Evolutionary conservation across 2,329 filamentous ascomycete genomes (phyloP).

Genomic region (Monilinia vaccinii-corymbosi): DNA sequence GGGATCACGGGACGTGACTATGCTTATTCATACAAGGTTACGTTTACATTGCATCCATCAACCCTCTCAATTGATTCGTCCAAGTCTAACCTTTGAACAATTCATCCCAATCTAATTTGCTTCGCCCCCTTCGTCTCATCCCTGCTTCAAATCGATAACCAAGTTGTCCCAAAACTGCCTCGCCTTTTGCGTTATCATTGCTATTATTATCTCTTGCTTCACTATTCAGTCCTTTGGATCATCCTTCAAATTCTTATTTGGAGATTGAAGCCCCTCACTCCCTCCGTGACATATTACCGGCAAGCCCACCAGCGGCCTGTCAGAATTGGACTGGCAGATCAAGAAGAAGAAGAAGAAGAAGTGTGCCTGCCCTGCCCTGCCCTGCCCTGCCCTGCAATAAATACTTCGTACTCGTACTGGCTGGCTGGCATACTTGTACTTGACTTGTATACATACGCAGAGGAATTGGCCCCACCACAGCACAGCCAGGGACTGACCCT

Average conservation of each 20-base stretch:
- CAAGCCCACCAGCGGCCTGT: neutral
- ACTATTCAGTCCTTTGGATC: neutral
- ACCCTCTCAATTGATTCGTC: neutral
- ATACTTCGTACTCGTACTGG: neutral
- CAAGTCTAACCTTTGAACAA: neutral
- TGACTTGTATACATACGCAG: constrained; percentile 1
- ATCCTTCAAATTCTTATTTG: neutral
- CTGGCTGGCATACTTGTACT: too few relatives aligned
- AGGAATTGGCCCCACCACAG: constrained; percentile 9
- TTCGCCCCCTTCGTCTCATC: neutral
- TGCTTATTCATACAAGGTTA: too few relatives aligned
- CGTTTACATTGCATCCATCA: constrained; percentile 9
- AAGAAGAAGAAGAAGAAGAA: neutral
- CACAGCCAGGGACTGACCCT: constrained; percentile 9
- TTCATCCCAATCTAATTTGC: constrained; percentile 7
- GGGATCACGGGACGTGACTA: too few relatives aligned
- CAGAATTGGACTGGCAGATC: constrained; percentile 4
- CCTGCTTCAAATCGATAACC: neutral
- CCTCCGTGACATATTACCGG: constrained; percentile 1
- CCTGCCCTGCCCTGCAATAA: neutral
- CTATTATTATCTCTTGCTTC: constrained; percentile 11
- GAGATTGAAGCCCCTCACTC: neutral
- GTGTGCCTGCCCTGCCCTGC: constrained; percentile 1
- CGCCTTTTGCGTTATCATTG: constrained; percentile 4
- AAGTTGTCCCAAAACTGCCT: neutral